Evolutionary conservation across 78 protist genomes (phyloP), one percentile per base, ranked within the genome.

Genomic region (Diacronema lutheri): DNA sequence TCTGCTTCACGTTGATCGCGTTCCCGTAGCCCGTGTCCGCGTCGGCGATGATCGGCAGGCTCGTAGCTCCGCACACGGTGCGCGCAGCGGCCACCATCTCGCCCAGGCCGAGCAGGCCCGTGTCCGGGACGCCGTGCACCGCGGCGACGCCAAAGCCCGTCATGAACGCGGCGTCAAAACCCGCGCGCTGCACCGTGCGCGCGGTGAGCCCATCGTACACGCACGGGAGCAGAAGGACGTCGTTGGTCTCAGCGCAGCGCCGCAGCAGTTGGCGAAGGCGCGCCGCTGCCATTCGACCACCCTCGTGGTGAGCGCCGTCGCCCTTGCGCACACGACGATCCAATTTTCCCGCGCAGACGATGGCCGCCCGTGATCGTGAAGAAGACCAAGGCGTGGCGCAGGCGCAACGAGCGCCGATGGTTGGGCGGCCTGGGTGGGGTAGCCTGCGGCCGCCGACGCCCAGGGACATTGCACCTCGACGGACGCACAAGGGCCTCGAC

Each of bases 1-100:
- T 84, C 3, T 82, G 81, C 82, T 72, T 71, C 31, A 35, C 81
- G 81, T 72, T 84, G 50, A 71, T 73, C 31, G 82, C 72, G 71
- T 72, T 72, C 20, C 88, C 88, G 41, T 56, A 84, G 31, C 88
- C 88, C 31, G 87, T 84, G 81, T 84, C 87, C 33, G 79, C 87
- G 62, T 84, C 87, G 35, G 55, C 80, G 13, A 84, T 81, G 46
- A 66, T 1, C 64, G 65, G 83, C 29, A 56, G 50, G 65, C 12
- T 1, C 33, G 38, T 31, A 14, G 76, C 73, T 5, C 29, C 12
- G 33, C 41, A 7, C 55, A 82, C 40, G 31, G 62, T 31, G 20
- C 86, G 33, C 35, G 37, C 66, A 13, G 86, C 76, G 40, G 26
- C 76, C 46, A n/a, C 37, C 81, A 69, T 55, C 80, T 84, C 87